Conservation (phyloP, 2,329 filamentous ascomycete genomes). For the Chrysosporium keratinophilum region DNA sequence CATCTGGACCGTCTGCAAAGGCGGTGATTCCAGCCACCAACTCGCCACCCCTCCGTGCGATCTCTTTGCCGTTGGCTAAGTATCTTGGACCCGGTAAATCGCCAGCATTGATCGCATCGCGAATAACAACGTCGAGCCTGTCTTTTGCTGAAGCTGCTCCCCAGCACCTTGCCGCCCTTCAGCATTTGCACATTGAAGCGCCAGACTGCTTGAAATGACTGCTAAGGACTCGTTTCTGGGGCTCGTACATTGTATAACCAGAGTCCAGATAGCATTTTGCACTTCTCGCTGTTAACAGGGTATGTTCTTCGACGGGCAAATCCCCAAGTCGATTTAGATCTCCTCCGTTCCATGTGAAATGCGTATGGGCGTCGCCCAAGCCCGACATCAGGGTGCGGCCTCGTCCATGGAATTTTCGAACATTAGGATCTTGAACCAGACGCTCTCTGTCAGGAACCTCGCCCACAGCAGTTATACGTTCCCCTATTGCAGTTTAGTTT, state of each 20-base stretch:
- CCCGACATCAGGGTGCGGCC: constrained; percentile 43
- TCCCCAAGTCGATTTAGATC: constrained; percentile 36
- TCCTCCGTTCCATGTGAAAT: constrained; percentile 41
- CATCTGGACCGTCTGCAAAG: constrained; percentile 34
- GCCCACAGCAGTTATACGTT: constrained; percentile 29
- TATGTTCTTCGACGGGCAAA: constrained; percentile 41
- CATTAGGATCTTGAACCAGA: constrained; percentile 24
- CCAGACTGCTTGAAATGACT: background rate
- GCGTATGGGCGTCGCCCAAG: constrained; percentile 41
- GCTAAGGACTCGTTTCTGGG: too few species aligned
- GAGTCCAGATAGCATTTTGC: constrained; percentile 41
- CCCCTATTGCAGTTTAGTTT: constrained; percentile 16
- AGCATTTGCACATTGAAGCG: background rate
- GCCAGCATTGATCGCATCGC: constrained; percentile 42
- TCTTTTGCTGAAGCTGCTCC: constrained; percentile 41
- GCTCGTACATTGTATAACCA: constrained; percentile 40
- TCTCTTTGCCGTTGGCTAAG: constrained; percentile 42
- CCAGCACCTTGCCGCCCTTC: constrained; percentile 28
- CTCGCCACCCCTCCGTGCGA: constrained; percentile 38
- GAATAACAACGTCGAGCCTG: constrained; percentile 39
- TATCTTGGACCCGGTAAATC: constrained; percentile 41
- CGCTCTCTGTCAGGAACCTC: constrained; percentile 24
- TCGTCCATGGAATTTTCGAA: constrained; percentile 31
- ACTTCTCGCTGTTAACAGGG: constrained; percentile 35
- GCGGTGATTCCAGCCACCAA: constrained; percentile 37